Conservation (phyloP, 495 filamentous ascomycete genomes). For the Penicillium pancosmium region DNA sequence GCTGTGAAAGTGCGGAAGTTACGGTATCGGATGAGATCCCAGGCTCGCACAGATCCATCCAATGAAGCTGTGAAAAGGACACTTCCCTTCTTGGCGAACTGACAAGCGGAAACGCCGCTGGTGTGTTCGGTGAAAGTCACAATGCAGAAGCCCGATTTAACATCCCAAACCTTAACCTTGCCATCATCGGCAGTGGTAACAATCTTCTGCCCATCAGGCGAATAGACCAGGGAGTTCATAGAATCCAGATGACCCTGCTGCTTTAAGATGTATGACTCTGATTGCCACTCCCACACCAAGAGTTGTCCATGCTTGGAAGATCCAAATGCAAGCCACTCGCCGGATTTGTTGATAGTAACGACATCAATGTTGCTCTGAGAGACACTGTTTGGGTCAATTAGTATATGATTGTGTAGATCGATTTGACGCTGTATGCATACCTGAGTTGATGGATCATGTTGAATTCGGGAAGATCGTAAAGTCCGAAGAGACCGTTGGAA, state of each 20-base stretch:
- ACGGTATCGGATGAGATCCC: slow-evolving; percentile 94
- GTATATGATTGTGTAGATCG: slow-evolving; percentile 10
- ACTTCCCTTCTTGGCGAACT: slow-evolving; percentile 91
- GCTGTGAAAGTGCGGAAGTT: slow-evolving; percentile 98
- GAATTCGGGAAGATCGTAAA: slow-evolving; percentile 98
- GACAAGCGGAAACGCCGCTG: slow-evolving; percentile 90
- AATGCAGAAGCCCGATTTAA: slow-evolving; percentile 93
- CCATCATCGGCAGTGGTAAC: slow-evolving; percentile 94
- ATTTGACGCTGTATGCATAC: slow-evolving; percentile 33
- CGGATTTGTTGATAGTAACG: slow-evolving; percentile 87
- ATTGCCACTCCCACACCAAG: slow-evolving; percentile 99
- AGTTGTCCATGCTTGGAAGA: slow-evolving; percentile 92
- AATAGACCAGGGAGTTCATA: slow-evolving; percentile 93
- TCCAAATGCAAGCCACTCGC: slow-evolving; percentile 98
- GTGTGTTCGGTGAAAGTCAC: slow-evolving; percentile 98
- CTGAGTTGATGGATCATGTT: slow-evolving; percentile 86
- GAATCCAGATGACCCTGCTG: slow-evolving; percentile 97
- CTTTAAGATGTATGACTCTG: slow-evolving; percentile 98
- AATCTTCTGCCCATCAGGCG: slow-evolving; percentile 88
- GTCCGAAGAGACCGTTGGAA: slow-evolving; percentile 87
- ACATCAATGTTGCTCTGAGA: slow-evolving; percentile 95
- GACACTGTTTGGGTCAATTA: slow-evolving; percentile 61
- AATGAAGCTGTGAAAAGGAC: slow-evolving; percentile 93
- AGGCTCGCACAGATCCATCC: slow-evolving; percentile 91
- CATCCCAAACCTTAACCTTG: slow-evolving; percentile 98